These are phyloP conservation scores for Pulveroboletus sp. DNA, from an alignment of 768 basidiomycete genomes.

Conservation along the genomic window DNA sequence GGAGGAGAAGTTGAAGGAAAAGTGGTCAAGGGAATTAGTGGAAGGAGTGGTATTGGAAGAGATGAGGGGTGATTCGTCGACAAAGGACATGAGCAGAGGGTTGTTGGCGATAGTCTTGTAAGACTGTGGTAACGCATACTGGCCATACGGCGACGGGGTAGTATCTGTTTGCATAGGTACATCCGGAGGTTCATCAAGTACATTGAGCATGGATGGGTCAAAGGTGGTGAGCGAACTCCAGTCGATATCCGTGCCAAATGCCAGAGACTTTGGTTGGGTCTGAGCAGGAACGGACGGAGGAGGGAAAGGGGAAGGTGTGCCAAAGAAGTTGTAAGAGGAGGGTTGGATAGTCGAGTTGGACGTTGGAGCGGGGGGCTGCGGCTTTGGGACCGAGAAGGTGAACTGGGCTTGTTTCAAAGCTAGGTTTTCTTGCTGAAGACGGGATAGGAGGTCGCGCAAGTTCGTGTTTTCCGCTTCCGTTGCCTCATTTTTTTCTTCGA, in stretches of 20 bases:
- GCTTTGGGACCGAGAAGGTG: conserved; percentile 74
- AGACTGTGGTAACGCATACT: conserved; percentile 41
- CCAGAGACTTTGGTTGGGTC: conserved; percentile 24
- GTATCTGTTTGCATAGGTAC: conserved; percentile 60
- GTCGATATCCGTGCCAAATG: conserved; percentile 38
- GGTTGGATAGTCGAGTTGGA: conserved; percentile 20
- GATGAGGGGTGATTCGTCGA: conserved; percentile 45
- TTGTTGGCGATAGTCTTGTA: conserved; percentile 84
- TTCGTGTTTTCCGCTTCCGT: conserved; percentile 83
- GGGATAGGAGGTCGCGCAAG: conserved; percentile 77
- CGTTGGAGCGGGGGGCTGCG: conserved; percentile 21
- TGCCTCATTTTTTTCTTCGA: conserved; percentile 78
- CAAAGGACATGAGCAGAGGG: conserved; percentile 83
- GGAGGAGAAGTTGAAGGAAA: conserved; percentile 46
- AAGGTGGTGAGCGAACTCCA: conserved; percentile 69
- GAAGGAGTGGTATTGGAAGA: conserved; percentile 16
- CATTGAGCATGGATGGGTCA: conserved; percentile 63
- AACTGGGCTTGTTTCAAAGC: conserved; percentile 78
- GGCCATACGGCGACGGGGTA: conserved; percentile 45
- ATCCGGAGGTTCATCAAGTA: conserved; percentile 62
- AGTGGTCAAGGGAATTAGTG: conserved; percentile 32
- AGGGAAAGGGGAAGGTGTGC: conserved; percentile 20
- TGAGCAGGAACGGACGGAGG: conserved; percentile 29
- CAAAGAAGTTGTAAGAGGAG: conserved; percentile 27
- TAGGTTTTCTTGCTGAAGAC: conserved; percentile 86